A percentile compares a stretch with the other conserved stretches of the same genome.
Conservation (phyloP, 2,329 filamentous ascomycete species). For the Pyricularia sp. region DNA sequence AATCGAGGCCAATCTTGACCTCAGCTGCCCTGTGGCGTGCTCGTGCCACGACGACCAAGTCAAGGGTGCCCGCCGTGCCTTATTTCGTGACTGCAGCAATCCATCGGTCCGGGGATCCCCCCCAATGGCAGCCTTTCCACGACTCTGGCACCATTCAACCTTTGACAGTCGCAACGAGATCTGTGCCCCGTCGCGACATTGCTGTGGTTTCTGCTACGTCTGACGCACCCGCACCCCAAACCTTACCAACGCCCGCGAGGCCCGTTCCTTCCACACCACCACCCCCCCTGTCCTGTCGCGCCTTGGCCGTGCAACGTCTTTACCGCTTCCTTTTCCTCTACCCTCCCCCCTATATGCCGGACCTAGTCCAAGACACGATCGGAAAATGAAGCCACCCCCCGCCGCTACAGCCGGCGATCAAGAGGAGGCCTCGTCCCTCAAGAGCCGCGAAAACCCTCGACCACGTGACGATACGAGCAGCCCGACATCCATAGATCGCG, state of each 20-base stretch:
- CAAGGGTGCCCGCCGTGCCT: not conserved
- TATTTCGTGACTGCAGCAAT: not conserved
- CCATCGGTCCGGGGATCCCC: not conserved
- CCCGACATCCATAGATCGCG: slow-evolving; percentile 10
- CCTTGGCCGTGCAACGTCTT: not conserved
- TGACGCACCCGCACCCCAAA: not conserved
- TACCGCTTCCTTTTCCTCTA: not conserved
- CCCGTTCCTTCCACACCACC: not conserved
- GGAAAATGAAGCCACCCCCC: not conserved
- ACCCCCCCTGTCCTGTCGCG: not conserved
- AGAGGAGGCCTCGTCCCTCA: not conserved
- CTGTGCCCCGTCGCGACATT: not conserved
- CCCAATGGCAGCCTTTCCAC: not conserved
- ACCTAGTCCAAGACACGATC: not conserved
- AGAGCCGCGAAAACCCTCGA: not conserved
- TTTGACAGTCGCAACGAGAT: not conserved
- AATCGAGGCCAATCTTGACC: not conserved
- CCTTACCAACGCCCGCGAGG: not conserved
- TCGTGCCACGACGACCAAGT: not conserved
- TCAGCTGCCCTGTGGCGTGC: not conserved
- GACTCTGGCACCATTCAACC: not conserved
- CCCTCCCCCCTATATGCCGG: not conserved
- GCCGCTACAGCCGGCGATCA: not conserved
- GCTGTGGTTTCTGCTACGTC: not conserved
- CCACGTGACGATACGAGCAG: not conserved